A percentile compares a stretch with the other conserved stretches of the same genome.
Evolutionary conservation across 1,284 basidiomycete species (phyloP).

Genomic region (Apiotrichum sp.): DNA sequence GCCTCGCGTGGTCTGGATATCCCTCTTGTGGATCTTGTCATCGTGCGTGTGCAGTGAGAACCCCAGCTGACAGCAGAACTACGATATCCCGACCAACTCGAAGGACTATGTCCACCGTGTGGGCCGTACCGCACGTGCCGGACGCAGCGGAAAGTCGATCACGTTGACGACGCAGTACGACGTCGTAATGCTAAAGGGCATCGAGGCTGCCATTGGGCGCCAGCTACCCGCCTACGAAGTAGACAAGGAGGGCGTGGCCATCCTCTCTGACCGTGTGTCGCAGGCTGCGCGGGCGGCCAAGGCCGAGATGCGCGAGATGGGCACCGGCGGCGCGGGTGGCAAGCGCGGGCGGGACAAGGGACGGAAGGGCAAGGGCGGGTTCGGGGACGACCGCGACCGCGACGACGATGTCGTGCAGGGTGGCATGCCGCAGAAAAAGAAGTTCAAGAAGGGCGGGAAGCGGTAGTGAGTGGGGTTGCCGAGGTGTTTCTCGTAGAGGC

Average conservation of each 20-base stretch:
- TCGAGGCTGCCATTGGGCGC: slow-evolving; percentile 85
- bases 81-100: slow-evolving; percentile 94
- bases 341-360: slow-evolving; percentile 55
- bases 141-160: slow-evolving; percentile 88
- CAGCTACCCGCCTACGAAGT: slow-evolving; percentile 88
- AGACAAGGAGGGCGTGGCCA: slow-evolving; percentile 82
- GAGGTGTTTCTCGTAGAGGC: too few relatives aligned
- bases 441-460: slow-evolving; percentile 15
- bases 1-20: slow-evolving; percentile 97
- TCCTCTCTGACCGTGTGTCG: slow-evolving; percentile 82
- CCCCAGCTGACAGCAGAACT: slow-evolving; percentile 55
- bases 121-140: slow-evolving; percentile 93
- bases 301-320: slow-evolving; percentile 57
- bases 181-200: slow-evolving; percentile 90
- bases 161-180: slow-evolving; percentile 98
- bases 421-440: slow-evolving; percentile 44
- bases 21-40: slow-evolving; percentile 90
- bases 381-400: slow-evolving; percentile 67
- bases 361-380: slow-evolving; percentile 54
- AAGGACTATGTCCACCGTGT: slow-evolving; percentile 99
- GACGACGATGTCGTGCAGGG: slow-evolving; percentile 71
- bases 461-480: neutral
- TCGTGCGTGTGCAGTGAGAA: slow-evolving; percentile 46
- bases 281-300: slow-evolving; percentile 81
- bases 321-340: slow-evolving; percentile 46